Evolutionary conservation across 2,329 filamentous ascomycete genomes (phyloP).

Genomic region (Ophiostoma piceae): DNA sequence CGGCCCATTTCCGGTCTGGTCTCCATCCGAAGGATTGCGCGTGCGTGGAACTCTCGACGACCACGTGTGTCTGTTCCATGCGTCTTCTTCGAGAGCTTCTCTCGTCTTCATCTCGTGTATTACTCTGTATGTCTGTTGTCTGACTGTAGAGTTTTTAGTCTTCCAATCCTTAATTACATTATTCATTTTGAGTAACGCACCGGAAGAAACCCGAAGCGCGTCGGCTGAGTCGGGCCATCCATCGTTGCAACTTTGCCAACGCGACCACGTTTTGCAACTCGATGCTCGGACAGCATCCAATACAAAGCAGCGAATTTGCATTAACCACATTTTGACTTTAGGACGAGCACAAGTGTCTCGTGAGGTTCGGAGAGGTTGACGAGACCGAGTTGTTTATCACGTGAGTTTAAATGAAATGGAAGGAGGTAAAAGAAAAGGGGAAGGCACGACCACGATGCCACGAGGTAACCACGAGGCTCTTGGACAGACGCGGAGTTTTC

Average conservation of each 20-base stretch:
- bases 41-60: background rate
- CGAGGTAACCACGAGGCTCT: background rate
- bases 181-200: background rate
- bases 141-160: background rate
- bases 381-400: background rate
- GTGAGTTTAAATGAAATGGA: background rate
- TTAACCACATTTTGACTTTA: background rate
- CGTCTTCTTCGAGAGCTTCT: background rate
- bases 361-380: background rate
- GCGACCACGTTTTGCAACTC: background rate
- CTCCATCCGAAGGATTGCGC: background rate
- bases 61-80: slow-evolving; percentile 4
- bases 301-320: background rate
- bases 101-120: background rate
- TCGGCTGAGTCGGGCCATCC: background rate
- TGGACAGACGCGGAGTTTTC: background rate
- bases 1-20: background rate
- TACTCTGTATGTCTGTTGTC: background rate
- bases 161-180: background rate
- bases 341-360: background rate
- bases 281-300: background rate
- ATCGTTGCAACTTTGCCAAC: background rate
- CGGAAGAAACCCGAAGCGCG: background rate
- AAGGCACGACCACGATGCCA: background rate
- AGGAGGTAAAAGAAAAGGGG: background rate